Percentiles rank a stretch among this genome's conserved stretches.
phyloP scores from a whole-genome alignment of 495 filamentous ascomycete genomes.

The Parathielavia hyrcaniae region DNA sequence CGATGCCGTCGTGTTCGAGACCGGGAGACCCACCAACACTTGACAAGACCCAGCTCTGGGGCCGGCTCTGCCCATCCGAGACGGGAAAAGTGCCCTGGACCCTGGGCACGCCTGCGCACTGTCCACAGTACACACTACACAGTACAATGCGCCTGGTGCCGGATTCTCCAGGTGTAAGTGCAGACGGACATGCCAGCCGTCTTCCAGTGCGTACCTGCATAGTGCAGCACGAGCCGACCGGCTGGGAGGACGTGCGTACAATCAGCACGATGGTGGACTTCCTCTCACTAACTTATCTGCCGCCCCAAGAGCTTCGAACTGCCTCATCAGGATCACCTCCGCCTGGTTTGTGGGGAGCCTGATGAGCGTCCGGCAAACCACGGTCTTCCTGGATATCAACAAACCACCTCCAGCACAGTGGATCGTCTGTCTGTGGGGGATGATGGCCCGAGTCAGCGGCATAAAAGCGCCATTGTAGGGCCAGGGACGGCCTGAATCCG shows the following conservation, averaged over 20 bases:
- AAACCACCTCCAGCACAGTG: conserved; percentile 3
- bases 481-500: too few species aligned
- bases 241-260: neutral
- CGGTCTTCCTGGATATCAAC: neutral
- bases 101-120: neutral
- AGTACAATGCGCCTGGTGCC: neutral
- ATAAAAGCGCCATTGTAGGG: neutral
- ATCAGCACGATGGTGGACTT: neutral
- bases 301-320: conserved; percentile 6
- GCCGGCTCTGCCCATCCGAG: conserved; percentile 8
- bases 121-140: neutral
- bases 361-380: conserved; percentile 6
- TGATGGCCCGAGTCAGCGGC: neutral
- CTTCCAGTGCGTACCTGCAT: too few species aligned
- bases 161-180: too few species aligned
- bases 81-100: conserved; percentile 1
- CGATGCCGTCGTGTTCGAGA: conserved; percentile 19
- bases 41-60: conserved; percentile 10
- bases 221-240: too few species aligned
- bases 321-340: conserved; percentile 17
- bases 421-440: neutral
- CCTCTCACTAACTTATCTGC: neutral
- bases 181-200: too few species aligned
- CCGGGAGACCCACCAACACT: conserved; percentile 11
- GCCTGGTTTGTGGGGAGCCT: conserved; percentile 4